Evolutionary conservation across 2,329 filamentous ascomycete species (phyloP).

Genomic region (Capronia coronata): DNA sequence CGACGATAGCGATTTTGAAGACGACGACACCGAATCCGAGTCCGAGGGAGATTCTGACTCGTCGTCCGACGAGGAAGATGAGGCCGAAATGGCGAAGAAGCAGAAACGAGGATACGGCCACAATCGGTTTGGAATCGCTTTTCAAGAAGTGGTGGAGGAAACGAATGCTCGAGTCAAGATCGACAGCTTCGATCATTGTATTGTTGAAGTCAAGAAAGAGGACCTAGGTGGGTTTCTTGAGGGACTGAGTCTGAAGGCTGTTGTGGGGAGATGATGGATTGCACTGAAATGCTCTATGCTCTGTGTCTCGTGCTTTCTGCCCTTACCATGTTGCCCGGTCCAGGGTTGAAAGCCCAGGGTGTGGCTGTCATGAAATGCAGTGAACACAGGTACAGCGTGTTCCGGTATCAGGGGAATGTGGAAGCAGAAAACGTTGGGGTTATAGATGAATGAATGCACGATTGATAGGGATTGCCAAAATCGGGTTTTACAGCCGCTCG

Average conservation of each 20-base stretch:
- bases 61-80: conserved; percentile 36
- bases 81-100: conserved; percentile 50
- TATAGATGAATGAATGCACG: not conserved
- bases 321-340: no score
- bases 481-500: no score
- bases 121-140: conserved; percentile 90
- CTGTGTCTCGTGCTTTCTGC: no score
- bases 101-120: conserved; percentile 63
- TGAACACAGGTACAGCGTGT: no score
- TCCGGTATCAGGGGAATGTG: no score
- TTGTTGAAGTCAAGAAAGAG: conserved; percentile 96
- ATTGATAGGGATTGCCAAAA: no score
- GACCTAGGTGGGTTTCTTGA: conserved; percentile 87
- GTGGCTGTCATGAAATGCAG: no score
- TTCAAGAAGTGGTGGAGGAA: conserved; percentile 88
- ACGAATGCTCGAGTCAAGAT: conserved; percentile 84
- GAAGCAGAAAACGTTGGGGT: not conserved
- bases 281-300: no score
- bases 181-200: conserved; percentile 95
- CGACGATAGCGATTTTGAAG: conserved; percentile 53
- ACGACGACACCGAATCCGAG: conserved; percentile 61
- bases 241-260: conserved; percentile 81
- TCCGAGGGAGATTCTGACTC: conserved; percentile 53
- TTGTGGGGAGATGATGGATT: conserved; percentile 48
- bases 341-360: no score